These are phyloP conservation scores for Lecanicillium sp. DNA, from an alignment of 2,329 filamentous ascomycete genomes.

Conservation along the genomic window DNA sequence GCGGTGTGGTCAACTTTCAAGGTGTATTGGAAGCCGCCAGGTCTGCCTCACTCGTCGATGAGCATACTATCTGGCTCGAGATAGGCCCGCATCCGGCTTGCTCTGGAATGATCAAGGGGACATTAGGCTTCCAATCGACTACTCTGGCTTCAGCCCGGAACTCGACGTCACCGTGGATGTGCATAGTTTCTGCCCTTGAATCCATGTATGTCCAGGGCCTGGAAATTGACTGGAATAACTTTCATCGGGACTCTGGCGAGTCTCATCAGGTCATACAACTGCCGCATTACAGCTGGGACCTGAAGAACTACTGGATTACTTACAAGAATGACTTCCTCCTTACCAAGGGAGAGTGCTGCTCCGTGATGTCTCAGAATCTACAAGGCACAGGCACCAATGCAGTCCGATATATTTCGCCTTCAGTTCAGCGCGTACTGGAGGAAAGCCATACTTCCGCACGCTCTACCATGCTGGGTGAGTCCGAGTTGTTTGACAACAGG, in stretches of 20 bases:
- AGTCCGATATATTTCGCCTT: slow-evolving; percentile 2
- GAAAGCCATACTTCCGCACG: background rate
- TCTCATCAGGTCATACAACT: slow-evolving; percentile 48
- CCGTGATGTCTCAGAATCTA: too few species aligned
- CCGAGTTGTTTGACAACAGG: background rate
- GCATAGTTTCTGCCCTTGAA: slow-evolving; percentile 33
- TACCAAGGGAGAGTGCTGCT: slow-evolving; percentile 44
- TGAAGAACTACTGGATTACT: slow-evolving; percentile 61
- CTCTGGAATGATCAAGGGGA: slow-evolving; percentile 58
- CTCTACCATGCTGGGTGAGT: slow-evolving; percentile 14
- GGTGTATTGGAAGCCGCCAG: slow-evolving; percentile 53
- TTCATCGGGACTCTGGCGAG: slow-evolving; percentile 43
- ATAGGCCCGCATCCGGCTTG: slow-evolving; percentile 66
- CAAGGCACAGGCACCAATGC: background rate
- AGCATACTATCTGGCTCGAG: slow-evolving; percentile 62
- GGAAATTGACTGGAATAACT: slow-evolving; percentile 63
- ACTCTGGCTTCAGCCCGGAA: slow-evolving; percentile 51
- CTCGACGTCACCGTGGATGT: background rate
- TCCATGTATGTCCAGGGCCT: slow-evolving; percentile 55
- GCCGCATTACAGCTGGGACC: slow-evolving; percentile 64
- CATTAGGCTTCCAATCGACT: slow-evolving; percentile 44
- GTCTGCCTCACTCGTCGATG: slow-evolving; percentile 48
- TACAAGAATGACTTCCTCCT: slow-evolving; percentile 63
- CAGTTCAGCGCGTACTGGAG: slow-evolving; percentile 2
- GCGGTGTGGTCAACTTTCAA: slow-evolving; percentile 60